Evolutionary conservation across 345 rosid species (phyloP).

Genomic region (Acer negundo): DNA sequence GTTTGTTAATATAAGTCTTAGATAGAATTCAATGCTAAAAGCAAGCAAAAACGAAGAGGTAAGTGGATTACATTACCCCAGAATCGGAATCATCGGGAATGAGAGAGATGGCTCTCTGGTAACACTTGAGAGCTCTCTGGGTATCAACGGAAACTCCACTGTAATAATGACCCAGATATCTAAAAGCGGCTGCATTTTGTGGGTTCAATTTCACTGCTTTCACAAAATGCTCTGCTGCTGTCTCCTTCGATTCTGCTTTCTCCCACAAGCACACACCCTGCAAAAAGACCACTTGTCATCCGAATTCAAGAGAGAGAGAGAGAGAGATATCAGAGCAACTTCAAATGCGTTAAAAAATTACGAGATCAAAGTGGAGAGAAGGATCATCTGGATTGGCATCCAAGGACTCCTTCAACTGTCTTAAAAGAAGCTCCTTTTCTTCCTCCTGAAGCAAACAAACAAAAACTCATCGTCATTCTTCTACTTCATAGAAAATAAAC

Average conservation of each 20-base stretch:
- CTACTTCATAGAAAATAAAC: no score
- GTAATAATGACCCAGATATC: constrained; percentile 81
- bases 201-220: constrained; percentile 71
- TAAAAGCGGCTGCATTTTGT: constrained; percentile 62
- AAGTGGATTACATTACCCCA: constrained; percentile 36
- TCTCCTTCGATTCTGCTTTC: constrained; percentile 39
- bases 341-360: constrained; percentile 19
- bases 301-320: background rate
- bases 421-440: constrained; percentile 26
- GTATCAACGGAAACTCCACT: constrained; percentile 42
- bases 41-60: background rate
- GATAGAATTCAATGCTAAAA: background rate
- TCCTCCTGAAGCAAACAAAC: constrained; percentile 26
- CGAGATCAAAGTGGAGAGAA: constrained; percentile 59
- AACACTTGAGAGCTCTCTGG: constrained; percentile 87
- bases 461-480: background rate
- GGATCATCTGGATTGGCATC: constrained; percentile 74
- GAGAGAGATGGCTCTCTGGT: constrained; percentile 75
- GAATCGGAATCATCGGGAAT: constrained; percentile 68
- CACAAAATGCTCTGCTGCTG: constrained; percentile 80
- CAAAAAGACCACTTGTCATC: background rate
- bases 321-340: constrained; percentile 2
- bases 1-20: background rate
- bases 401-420: constrained; percentile 50
- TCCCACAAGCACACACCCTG: constrained; percentile 82